phyloP scores from a whole-genome alignment of 139 green algal genomes.

The Volvox africanus region DNA sequence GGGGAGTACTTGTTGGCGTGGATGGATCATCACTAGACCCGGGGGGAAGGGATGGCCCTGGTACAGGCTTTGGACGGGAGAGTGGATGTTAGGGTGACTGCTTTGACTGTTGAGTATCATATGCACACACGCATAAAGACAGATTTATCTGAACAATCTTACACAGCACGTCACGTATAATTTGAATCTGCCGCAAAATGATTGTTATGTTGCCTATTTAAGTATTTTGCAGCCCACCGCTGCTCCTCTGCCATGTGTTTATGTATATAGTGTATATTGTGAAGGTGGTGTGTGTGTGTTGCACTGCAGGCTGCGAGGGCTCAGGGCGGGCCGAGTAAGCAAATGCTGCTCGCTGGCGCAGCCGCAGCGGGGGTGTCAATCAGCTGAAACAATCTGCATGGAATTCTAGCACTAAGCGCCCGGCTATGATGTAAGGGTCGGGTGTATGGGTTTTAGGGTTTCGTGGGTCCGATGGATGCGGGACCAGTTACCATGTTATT shows the following conservation, averaged over 20 bases:
- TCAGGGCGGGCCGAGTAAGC: background rate
- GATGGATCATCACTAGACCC: background rate
- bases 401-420: no score
- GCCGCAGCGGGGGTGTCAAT: background rate
- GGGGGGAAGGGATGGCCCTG: no score
- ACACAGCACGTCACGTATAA: background rate
- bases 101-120: no score
- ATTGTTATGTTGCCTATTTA: background rate
- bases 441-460: no score
- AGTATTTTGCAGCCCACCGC: background rate
- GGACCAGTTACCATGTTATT: no score
- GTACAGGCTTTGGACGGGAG: no score
- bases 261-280: background rate
- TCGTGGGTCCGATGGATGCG: no score
- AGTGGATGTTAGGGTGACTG: no score
- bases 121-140: no score
- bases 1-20: background rate
- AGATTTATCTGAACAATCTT: no score
- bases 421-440: no score
- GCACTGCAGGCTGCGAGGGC: background rate
- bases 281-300: no score
- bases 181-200: background rate
- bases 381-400: background rate
- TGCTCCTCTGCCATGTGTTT: background rate
- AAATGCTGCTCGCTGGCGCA: background rate